Evolutionary conservation across 1,284 basidiomycete species (phyloP).

Genomic region (Polyporus tsugae): DNA sequence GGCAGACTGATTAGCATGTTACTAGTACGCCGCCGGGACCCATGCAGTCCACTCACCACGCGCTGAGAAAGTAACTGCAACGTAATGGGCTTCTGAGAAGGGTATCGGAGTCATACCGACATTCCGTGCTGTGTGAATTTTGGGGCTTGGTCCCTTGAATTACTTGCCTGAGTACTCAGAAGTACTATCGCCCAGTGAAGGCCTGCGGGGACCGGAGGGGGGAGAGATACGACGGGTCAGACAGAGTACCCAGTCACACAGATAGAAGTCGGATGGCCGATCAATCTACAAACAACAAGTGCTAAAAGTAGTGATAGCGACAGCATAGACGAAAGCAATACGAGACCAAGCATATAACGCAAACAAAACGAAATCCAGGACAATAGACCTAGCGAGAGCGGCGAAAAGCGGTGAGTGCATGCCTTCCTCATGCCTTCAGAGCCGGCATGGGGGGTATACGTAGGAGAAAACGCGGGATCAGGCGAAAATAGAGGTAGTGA

Average conservation of each 20-base stretch:
- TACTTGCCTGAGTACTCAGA: background rate
- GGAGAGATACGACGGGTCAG: background rate
- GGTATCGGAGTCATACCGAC: background rate
- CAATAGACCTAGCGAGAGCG: background rate
- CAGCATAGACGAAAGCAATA: background rate
- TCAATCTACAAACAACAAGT: background rate
- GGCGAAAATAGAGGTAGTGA: background rate
- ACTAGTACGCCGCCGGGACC: background rate
- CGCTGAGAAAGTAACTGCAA: background rate
- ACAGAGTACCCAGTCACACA: background rate
- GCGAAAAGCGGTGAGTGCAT: background rate
- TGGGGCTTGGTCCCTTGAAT: background rate
- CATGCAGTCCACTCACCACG: background rate
- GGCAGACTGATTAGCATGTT: background rate
- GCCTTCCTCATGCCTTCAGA: background rate
- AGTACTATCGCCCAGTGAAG: background rate
- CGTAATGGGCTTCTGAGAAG: background rate
- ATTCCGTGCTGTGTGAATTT: background rate
- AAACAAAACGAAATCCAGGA: background rate
- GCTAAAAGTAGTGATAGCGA: background rate
- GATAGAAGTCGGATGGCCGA: background rate
- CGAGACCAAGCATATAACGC: background rate
- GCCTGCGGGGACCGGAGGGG: background rate
- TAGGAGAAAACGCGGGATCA: background rate
- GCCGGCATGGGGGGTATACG: background rate